Evolutionary conservation across 352 stramenopile species (phyloP).

Genomic region (Pythium apleroticum): DNA sequence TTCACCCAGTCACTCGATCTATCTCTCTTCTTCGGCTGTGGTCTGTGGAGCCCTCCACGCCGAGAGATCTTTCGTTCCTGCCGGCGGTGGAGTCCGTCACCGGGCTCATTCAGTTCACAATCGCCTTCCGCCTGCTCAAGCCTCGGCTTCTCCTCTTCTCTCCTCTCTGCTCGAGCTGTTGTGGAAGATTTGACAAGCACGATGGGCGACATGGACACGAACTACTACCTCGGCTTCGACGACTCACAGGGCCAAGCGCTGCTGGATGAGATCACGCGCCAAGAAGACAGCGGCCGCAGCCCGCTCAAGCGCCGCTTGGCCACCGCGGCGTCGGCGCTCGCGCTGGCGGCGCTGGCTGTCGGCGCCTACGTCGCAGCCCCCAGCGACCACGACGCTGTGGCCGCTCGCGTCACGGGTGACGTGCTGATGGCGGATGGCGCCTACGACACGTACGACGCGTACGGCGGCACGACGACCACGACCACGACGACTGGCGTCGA

Average conservation of each 20-base stretch:
- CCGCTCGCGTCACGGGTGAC: not conserved
- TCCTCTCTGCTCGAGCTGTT: not conserved
- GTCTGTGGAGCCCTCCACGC: not conserved
- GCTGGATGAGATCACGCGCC: constrained; percentile 8
- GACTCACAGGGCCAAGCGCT: constrained; percentile 13
- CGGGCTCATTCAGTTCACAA: not conserved
- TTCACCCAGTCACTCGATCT: not conserved
- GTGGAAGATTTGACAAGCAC: not conserved
- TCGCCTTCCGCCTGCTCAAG: not conserved
- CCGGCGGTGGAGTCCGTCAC: no score
- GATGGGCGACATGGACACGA: constrained; percentile 7
- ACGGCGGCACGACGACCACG: not conserved
- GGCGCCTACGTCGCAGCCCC: constrained; percentile 9
- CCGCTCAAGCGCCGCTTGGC: constrained; percentile 8
- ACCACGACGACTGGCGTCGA: constrained; percentile 3
- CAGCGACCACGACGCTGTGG: not conserved
- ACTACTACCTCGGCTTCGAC: constrained; percentile 19
- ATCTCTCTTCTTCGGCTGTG: not conserved
- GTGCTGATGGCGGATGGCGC: constrained; percentile 1
- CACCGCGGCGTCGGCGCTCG: constrained; percentile 1
- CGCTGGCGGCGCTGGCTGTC: constrained; percentile 1
- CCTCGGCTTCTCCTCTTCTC: not conserved
- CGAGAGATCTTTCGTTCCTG: not conserved
- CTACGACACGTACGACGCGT: not conserved
- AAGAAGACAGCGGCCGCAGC: not conserved